phyloP scores from a whole-genome alignment of 345 rosid species.

The Hibiscus trionum region DNA sequence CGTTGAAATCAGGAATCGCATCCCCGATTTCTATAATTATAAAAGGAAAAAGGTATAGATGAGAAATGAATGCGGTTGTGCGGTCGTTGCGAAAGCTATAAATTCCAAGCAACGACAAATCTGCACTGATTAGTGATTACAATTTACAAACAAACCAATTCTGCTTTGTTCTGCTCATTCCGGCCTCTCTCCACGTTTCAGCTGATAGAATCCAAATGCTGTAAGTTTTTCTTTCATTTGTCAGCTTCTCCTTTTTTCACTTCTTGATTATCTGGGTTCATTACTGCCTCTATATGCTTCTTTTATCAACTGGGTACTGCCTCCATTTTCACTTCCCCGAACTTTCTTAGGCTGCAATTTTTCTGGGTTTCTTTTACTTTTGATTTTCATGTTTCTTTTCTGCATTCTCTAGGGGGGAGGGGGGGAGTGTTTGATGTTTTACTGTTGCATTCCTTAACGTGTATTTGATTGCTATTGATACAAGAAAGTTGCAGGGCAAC shows the following conservation, averaged over 20 bases:
- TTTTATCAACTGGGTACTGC: background rate
- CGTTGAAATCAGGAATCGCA: background rate
- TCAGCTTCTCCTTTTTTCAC: background rate
- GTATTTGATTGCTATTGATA: background rate
- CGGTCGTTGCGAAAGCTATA: conserved; percentile 14
- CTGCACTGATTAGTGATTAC: conserved; percentile 9
- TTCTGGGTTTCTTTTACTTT: background rate
- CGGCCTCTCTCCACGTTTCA: background rate
- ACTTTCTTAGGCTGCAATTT: background rate
- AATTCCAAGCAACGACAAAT: conserved; percentile 10
- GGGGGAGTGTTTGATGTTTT: background rate
- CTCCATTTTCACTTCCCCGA: background rate
- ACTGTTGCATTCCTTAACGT: background rate
- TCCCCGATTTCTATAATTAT: background rate
- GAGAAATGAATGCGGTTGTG: conserved; percentile 19
- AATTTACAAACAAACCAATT: background rate
- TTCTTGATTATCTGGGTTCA: background rate
- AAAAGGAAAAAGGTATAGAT: background rate
- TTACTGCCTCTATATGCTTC: background rate
- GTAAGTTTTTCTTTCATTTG: background rate
- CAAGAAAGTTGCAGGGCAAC: too few relatives aligned
- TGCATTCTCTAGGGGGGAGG: background rate
- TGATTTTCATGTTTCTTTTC: background rate
- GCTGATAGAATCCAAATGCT: background rate
- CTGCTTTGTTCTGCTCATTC: background rate